Percentiles rank a stretch among this genome's conserved stretches.
Conservation (phyloP, 1,284 basidiomycete species). For the Microbotryomycetes sp. region DNA sequence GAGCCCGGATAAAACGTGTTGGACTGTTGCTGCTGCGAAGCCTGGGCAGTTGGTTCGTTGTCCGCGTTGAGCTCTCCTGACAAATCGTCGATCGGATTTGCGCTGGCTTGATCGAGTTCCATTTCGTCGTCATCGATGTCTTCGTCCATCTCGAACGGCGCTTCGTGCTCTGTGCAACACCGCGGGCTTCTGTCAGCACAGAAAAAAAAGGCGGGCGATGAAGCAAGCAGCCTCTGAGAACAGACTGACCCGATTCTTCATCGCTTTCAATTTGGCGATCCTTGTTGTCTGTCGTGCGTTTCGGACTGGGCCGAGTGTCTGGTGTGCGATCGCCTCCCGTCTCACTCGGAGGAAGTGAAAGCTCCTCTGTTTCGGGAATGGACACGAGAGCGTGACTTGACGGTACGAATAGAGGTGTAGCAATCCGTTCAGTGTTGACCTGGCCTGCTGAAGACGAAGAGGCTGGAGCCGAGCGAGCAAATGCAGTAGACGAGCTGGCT, state of each 20-base stretch:
- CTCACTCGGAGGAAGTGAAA: slow-evolving; percentile 10
- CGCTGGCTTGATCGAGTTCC: neutral
- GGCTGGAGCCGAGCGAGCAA: neutral
- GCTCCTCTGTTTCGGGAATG: slow-evolving; percentile 28
- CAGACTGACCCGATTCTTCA: neutral
- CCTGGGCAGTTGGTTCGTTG: neutral
- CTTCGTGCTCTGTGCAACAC: slow-evolving; percentile 8
- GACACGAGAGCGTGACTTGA: slow-evolving; percentile 12
- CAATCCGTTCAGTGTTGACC: neutral
- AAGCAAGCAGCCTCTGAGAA: neutral
- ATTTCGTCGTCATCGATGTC: slow-evolving; percentile 23
- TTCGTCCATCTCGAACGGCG: slow-evolving; percentile 37
- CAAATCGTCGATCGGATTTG: neutral
- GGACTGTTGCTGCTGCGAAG: slow-evolving; percentile 3
- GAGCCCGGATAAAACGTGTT: neutral
- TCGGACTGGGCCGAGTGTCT: neutral
- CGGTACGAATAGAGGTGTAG: slow-evolving; percentile 13
- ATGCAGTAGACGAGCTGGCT: too few relatives aligned
- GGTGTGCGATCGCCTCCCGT: neutral
- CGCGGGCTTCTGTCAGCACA: neutral
- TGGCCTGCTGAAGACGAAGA: neutral
- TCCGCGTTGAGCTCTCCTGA: neutral
- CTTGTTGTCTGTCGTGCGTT: neutral
- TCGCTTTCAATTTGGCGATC: neutral
- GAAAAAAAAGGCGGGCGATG: too few relatives aligned